Evolutionary conservation across 1,139 yeast species (phyloP).

Genomic region (Scheffersomyces titani): DNA sequence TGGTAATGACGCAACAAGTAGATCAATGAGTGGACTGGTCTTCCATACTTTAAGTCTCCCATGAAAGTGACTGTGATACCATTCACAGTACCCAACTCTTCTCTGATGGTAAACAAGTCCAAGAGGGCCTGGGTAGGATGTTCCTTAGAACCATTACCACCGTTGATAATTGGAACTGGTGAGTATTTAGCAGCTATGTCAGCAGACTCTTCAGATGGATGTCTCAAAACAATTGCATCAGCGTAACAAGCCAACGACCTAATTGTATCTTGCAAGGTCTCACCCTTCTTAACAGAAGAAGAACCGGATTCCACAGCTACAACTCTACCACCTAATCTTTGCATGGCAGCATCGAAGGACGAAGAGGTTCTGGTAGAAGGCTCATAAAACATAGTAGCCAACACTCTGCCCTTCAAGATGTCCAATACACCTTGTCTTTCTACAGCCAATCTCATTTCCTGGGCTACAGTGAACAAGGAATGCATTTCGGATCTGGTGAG

Average conservation of each 20-base stretch:
- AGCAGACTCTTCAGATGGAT: constrained; percentile 90
- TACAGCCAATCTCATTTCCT: constrained; percentile 95
- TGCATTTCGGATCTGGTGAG: constrained; percentile 87
- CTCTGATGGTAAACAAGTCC: constrained; percentile 97
- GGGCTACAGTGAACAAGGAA: constrained; percentile 91
- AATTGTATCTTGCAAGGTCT: constrained; percentile 94
- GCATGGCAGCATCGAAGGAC: constrained; percentile 99
- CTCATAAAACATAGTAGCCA: constrained; percentile 96
- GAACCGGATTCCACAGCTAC: constrained; percentile 81
- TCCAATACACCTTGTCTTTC: constrained; percentile 96
- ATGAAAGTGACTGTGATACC: constrained; percentile 97
- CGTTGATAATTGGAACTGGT: constrained; percentile 95
- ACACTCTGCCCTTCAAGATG: constrained; percentile 82
- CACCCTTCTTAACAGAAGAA: constrained; percentile 97
- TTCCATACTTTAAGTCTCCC: constrained; percentile 98
- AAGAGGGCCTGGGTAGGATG: constrained; percentile 99
- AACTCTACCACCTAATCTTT: constrained; percentile 97
- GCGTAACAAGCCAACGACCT: constrained; percentile 94
- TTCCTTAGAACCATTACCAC: constrained; percentile 96
- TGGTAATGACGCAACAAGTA: constrained; percentile 89
- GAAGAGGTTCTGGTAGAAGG: constrained; percentile 97
- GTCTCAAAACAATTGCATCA: constrained; percentile 96
- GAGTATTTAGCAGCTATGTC: constrained; percentile 95
- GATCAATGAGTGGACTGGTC: constrained; percentile 97
- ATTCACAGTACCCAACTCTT: constrained; percentile 97